Evolutionary conservation across 108 stramenopile species (phyloP).

Genomic region (Conticribra weissflogii): DNA sequence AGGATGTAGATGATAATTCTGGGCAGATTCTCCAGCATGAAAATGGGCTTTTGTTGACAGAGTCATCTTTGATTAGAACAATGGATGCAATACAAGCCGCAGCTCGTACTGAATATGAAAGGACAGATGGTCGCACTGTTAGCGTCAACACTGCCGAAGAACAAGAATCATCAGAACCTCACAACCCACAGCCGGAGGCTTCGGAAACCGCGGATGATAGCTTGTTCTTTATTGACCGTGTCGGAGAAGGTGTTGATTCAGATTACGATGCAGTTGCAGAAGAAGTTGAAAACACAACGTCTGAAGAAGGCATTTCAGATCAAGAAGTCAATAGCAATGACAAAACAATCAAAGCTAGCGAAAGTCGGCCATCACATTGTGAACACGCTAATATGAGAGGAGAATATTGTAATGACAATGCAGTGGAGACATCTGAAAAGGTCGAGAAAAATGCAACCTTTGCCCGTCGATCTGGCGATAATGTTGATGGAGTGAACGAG

Average conservation of each 20-base stretch:
- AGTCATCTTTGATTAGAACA: slow-evolving; percentile 44
- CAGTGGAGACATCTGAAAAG: background rate
- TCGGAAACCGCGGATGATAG: slow-evolving; percentile 14
- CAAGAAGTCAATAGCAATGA: slow-evolving; percentile 3
- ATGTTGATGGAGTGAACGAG: slow-evolving; percentile 37
- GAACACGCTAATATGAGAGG: too few species aligned
- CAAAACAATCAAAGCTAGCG: background rate
- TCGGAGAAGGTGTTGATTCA: slow-evolving; percentile 32
- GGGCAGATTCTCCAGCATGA: background rate
- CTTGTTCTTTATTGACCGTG: slow-evolving; percentile 79
- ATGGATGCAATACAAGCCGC: slow-evolving; percentile 49
- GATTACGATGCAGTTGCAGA: slow-evolving; percentile 3
- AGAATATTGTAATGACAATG: too few species aligned
- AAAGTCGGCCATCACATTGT: too few species aligned
- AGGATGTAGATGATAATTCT: slow-evolving; percentile 1
- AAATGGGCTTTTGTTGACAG: slow-evolving; percentile 42
- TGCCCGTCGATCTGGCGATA: slow-evolving; percentile 39
- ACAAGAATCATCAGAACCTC: slow-evolving; percentile 1
- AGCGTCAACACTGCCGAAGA: background rate
- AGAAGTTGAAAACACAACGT: background rate
- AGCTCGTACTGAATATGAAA: background rate
- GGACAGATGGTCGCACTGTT: background rate
- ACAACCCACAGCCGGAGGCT: background rate
- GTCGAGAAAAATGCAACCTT: background rate
- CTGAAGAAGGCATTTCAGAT: background rate